These are phyloP conservation scores for Aspergillus alliaceus DNA, from an alignment of 2,329 filamentous ascomycete genomes.

Conservation along the genomic window DNA sequence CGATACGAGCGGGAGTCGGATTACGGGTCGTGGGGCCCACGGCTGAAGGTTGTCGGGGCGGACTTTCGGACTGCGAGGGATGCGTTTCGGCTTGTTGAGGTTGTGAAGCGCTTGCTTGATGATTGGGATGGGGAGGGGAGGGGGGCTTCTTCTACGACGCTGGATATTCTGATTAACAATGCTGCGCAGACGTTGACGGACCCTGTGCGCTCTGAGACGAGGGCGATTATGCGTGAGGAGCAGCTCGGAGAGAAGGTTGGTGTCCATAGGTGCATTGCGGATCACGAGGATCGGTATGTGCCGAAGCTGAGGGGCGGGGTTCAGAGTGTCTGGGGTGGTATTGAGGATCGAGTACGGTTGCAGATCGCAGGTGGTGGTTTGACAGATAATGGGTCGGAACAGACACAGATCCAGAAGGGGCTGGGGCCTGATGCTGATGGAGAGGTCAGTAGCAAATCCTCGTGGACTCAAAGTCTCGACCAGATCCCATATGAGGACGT, in stretches of 20 bases:
- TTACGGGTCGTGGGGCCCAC: conserved; percentile 9
- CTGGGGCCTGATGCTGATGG: conserved; percentile 4
- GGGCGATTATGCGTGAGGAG: conserved; percentile 26
- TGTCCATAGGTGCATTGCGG: neutral
- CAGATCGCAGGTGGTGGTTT: neutral
- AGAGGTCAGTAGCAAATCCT: conserved; percentile 23
- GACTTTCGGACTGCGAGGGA: conserved; percentile 35
- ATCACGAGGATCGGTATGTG: neutral
- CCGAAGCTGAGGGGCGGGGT: neutral
- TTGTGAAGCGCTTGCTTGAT: conserved; percentile 20
- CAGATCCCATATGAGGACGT: conserved; percentile 43
- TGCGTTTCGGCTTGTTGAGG: conserved; percentile 29
- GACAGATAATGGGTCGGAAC: too few relatives aligned
- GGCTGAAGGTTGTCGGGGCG: conserved; percentile 33
- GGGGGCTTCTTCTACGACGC: neutral
- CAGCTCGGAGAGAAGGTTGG: neutral
- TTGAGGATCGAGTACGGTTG: neutral
- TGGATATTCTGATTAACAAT: conserved; percentile 42
- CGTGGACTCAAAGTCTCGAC: conserved; percentile 35
- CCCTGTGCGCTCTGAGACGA: conserved; percentile 29
- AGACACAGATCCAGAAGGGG: conserved; percentile 18
- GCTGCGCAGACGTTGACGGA: conserved; percentile 43
- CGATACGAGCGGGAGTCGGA: conserved; percentile 25
- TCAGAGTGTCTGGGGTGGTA: neutral
- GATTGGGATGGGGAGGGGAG: conserved; percentile 15